Percentiles rank a stretch among this genome's conserved stretches.
These are phyloP conservation scores for Sugiyamaella americana DNA, from an alignment of 805 yeast genomes.

Conservation along the genomic window DNA sequence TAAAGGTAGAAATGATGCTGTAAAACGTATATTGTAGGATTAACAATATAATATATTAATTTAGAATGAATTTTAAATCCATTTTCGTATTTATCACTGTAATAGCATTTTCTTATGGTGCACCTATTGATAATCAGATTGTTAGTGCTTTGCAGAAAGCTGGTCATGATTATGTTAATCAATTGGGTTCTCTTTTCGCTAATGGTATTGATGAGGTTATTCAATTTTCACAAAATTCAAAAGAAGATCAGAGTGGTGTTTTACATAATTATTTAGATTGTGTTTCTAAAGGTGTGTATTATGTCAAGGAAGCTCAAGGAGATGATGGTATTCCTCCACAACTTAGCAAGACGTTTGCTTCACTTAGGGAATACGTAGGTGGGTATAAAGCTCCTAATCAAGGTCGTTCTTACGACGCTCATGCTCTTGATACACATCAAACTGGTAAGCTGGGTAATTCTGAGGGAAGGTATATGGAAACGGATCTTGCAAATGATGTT, in stretches of 20 bases:
- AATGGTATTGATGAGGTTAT: neutral
- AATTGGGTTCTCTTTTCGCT: no score
- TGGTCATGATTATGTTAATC: no score
- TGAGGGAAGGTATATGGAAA: conserved; percentile 7
- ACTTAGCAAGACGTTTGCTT: neutral
- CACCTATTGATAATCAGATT: no score
- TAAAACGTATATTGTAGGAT: no score
- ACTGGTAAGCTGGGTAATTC: conserved; percentile 1
- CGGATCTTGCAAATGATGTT: conserved; percentile 5
- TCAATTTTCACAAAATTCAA: neutral
- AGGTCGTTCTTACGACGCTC: no score
- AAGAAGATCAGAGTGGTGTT: neutral
- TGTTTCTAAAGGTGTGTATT: neutral
- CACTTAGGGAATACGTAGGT: neutral
- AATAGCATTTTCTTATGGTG: no score
- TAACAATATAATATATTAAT: no score
- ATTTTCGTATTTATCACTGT: no score
- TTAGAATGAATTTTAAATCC: no score
- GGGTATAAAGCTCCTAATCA: neutral
- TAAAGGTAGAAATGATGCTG: no score
- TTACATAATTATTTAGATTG: no score
- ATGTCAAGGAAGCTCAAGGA: neutral
- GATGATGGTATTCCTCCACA: neutral
- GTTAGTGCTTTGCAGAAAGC: no score
- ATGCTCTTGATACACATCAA: neutral